Evolutionary conservation across 495 filamentous ascomycete species (phyloP).

Genomic region (Daldinia grandis): DNA sequence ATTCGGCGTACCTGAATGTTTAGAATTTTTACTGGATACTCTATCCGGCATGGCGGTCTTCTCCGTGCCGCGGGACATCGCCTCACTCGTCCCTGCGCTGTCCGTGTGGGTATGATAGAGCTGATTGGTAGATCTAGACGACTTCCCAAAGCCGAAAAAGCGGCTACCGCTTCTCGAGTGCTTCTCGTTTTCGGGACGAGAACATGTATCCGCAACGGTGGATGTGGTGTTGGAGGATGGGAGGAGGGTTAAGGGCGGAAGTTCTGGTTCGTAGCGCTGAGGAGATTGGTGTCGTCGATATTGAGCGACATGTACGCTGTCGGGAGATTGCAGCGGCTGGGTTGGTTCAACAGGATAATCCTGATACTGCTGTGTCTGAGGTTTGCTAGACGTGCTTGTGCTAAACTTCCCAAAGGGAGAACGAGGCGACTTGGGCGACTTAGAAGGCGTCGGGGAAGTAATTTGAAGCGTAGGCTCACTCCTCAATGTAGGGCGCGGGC

Average conservation of each 20-base stretch:
- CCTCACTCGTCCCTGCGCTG: slow-evolving; percentile 49
- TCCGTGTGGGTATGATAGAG: slow-evolving; percentile 48
- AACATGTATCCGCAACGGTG: slow-evolving; percentile 17
- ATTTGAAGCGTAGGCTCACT: slow-evolving; percentile 47
- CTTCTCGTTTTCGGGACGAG: slow-evolving; percentile 40
- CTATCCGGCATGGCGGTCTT: slow-evolving; percentile 46
- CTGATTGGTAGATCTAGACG: slow-evolving; percentile 51
- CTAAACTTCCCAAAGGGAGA: slow-evolving; percentile 59
- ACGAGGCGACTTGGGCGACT: slow-evolving; percentile 61
- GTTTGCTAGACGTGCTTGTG: slow-evolving; percentile 31
- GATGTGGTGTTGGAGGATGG: slow-evolving; percentile 27
- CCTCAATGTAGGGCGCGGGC: slow-evolving; percentile 37
- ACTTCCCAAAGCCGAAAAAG: slow-evolving; percentile 58
- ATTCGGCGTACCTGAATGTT: slow-evolving; percentile 55
- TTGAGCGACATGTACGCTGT: slow-evolving; percentile 46
- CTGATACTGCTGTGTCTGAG: slow-evolving; percentile 40
- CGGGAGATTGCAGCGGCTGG: slow-evolving; percentile 50
- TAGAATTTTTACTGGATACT: slow-evolving; percentile 52
- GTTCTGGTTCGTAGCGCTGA: slow-evolving; percentile 32
- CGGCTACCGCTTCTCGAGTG: slow-evolving; percentile 45
- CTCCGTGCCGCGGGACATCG: slow-evolving; percentile 56
- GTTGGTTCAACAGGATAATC: slow-evolving; percentile 42
- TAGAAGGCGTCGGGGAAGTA: slow-evolving; percentile 49
- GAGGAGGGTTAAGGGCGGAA: slow-evolving; percentile 35
- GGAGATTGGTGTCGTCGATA: slow-evolving; percentile 42